Base-by-base conservation (phyloP, 257 asterid genomes). In the Schizonepeta tenuifolia region DNA sequence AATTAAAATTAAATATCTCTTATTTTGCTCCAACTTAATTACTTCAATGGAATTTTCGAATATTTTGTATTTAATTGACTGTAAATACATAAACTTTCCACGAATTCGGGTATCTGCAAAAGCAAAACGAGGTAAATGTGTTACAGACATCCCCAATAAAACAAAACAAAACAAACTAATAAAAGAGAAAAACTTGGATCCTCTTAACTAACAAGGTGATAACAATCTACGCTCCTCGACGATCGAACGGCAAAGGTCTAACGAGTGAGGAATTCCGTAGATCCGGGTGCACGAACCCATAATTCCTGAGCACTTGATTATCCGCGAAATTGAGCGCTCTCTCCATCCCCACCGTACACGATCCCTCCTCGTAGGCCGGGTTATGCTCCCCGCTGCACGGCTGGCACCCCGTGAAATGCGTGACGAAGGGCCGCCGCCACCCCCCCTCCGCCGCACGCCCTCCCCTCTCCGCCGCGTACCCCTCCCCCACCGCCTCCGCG, bases 321-420 rank as follows among this genome's bases (percentile, higher is more conserved):
- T 90, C 94, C 4, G 92, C 96, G 17, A 88, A 88, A 60, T 88
- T 87, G 9, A 90, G 70, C 3, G 97, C 97, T 33, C 83, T 83
- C 22, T 87, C 94, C 89, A 90, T 85, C 51, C 86, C 94, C 24
- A 81, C 81, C 85, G 71, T 59, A 51, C 97, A 90, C 0, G 88
- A 74, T 17, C 84, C 80, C 18, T 87, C 92, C 64, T 68, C 44
- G 36, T 85, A 92, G 38, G 72, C 81, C 22, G 88, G 83, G 50
- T 88, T 88, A 28, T 88, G 87, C 26, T 79, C 80, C 68, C 98
- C 98, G 20, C 88, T 88, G 33, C 98, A 92, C 43, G 96, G 98
- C 80, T 92, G 97, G 61, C 97, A 92, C 44, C 97, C 96, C 28
- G 95, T 86, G 82, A 92, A 92, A 33, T 92, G 97, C 8, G 97